A percentile compares a stretch with the other conserved stretches of the same genome.
Conservation (phyloP, 495 filamentous ascomycete species). For the Lasiosphaeria hispida region DNA sequence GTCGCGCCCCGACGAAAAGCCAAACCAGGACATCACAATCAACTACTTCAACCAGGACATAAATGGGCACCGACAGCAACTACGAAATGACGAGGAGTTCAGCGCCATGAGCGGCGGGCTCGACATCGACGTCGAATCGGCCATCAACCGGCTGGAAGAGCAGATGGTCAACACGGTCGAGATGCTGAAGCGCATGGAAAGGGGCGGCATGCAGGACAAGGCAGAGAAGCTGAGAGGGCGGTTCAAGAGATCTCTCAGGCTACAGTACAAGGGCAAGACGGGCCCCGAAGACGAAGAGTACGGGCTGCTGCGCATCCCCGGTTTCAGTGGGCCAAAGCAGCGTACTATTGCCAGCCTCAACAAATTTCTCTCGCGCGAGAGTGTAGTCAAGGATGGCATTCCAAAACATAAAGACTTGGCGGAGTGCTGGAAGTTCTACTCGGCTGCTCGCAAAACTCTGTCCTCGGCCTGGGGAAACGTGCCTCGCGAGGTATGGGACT, state of each 20-base stretch:
- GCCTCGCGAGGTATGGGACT: constrained; percentile 52
- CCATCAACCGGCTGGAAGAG: constrained; percentile 50
- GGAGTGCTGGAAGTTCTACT: constrained; percentile 46
- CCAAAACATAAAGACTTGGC: constrained; percentile 29
- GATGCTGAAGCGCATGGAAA: constrained; percentile 37
- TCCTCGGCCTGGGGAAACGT: constrained; percentile 43
- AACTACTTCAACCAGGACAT: constrained; percentile 47
- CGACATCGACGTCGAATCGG: constrained; percentile 37
- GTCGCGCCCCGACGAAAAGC: background rate
- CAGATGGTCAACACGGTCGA: constrained; percentile 47
- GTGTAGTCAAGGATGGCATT: constrained; percentile 27
- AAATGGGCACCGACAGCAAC: constrained; percentile 31
- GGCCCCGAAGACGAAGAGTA: constrained; percentile 27
- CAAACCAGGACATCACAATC: constrained; percentile 23
- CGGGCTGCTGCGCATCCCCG: constrained; percentile 23
- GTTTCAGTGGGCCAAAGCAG: constrained; percentile 27
- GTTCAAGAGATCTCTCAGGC: constrained; percentile 37
- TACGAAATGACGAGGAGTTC: constrained; percentile 39
- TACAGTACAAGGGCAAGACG: constrained; percentile 34
- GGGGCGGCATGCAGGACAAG: constrained; percentile 36
- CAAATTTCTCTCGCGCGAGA: constrained; percentile 30
- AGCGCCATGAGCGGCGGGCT: constrained; percentile 43
- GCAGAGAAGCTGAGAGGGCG: constrained; percentile 29
- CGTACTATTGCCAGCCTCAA: constrained; percentile 23
- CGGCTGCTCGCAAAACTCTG: constrained; percentile 42